Base-by-base conservation (phyloP, 176 grass and related monocot species). In the Olyra latifolia region DNA sequence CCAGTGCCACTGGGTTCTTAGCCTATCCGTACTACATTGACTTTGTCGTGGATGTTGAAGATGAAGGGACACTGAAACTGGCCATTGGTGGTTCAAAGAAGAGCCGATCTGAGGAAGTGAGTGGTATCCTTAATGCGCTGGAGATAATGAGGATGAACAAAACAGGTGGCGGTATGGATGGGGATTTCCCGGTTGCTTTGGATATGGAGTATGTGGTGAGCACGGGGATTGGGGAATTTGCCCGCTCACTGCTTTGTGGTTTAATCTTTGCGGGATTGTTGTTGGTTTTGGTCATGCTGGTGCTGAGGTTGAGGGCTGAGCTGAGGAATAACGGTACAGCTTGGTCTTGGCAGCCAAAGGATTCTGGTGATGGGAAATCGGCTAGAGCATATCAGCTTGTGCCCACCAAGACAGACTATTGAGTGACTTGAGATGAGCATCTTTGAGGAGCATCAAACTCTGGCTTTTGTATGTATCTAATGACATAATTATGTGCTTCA, bases 101-200 rank as follows among this genome's bases (percentile, higher is more conserved):
- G 19, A 91, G 88, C 43, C 77, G 25, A 0, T 65, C 84, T 50
- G 84, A 78, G 7, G 78, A 91, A 84, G 86, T 79, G 5, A 77
- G 82, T 1, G 96, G 92, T 42, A 84, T 98, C 61, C 87, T 98
- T 63, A 98, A 98, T 81, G 96, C 86, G n/a, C n/a, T 98, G 22
- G 96, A 98, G 90, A 83, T 98, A 78, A 89, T 98, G 92, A 98
- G 86, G 84, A 91, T 98, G 83, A 95, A 98, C 76, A 95, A 82
- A 48, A 93, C 92, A 1, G 42, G 78, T 53, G 81, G 71, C 0
- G 88, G 90, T 77, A 89, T 98, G 60, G 88, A 85, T 56, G 90
- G 88, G 3, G 79, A 84, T 56, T 84, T 90, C 54, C 71, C 90
- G 6, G 27, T 62, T 84, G 78, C 66, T 29, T 57, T 98, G 43